Evolutionary conservation across 345 rosid genomes (phyloP).

Genomic region (Aurinia saxatilis): DNA sequence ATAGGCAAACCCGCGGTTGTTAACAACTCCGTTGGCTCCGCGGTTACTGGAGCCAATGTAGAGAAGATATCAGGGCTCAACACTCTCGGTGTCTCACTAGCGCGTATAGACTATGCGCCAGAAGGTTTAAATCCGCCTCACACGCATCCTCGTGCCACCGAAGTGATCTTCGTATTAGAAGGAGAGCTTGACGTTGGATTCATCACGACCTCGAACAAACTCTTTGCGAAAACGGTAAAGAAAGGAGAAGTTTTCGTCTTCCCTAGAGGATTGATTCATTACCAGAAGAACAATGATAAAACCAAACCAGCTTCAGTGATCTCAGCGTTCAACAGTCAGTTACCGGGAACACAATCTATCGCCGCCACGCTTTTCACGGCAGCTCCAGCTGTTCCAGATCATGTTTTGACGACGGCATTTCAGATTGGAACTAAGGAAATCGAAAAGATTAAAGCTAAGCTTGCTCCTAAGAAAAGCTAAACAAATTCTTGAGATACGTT

Average conservation of each 20-base stretch:
- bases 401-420: constrained; percentile 46
- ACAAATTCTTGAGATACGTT: too few species aligned
- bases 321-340: constrained; percentile 54
- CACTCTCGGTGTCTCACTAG: constrained; percentile 56
- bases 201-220: constrained; percentile 52
- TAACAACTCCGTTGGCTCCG: constrained; percentile 49
- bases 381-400: constrained; percentile 43
- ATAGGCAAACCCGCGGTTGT: constrained; percentile 36
- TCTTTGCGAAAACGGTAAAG: constrained; percentile 42
- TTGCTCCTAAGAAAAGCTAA: constrained; percentile 47
- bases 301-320: constrained; percentile 36
- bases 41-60: constrained; percentile 50
- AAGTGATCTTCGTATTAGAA: constrained; percentile 47
- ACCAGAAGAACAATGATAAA: constrained; percentile 55
- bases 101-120: constrained; percentile 49
- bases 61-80: constrained; percentile 61
- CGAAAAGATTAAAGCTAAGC: constrained; percentile 42
- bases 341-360: constrained; percentile 62
- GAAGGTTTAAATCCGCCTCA: constrained; percentile 66
- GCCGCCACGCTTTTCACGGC: constrained; percentile 41
- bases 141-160: constrained; percentile 71
- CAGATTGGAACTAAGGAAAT: constrained; percentile 59
- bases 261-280: constrained; percentile 58
- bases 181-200: constrained; percentile 62
- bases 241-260: constrained; percentile 57